Evolutionary conservation across 2,329 filamentous ascomycete species (phyloP), one percentile per base, ranked within the genome.

Genomic region (Botryotinia calthae): DNA sequence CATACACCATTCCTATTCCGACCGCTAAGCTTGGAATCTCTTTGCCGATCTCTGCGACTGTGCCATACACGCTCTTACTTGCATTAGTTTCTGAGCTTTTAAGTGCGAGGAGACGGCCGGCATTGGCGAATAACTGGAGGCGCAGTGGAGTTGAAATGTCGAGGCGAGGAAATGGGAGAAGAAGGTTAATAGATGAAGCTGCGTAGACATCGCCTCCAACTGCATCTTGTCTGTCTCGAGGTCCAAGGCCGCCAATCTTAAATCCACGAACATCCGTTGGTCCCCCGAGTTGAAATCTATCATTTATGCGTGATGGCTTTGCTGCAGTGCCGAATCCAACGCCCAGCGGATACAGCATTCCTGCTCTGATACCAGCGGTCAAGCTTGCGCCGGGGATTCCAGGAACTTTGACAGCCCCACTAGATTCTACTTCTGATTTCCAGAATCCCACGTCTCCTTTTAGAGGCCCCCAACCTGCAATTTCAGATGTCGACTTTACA

Each of bases 201-300:
- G 95, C 93, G 81, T 95, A 98, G 18, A 97, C 84, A 81, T 99
- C 96, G 37, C 96, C 96, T 20, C 96, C 96, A 0, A 97, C 89
- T 0, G 95, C 90, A 82, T 99, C 95, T 28, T 85, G 82, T 1
- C 94, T 93, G 79, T 98, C 95, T 75, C 92, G 91, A 6, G 96
- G 95, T 14, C 96, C 96, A 9, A 99, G 87, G 1, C 96, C 96
- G 31, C 91, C 93, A 34, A 97, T 88, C 73, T 94, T 91, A 86
- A 99, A 99, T 2, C 96, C 96, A 72, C 96, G 93, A 22, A 99
- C 93, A 80, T 97, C 95, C 4, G 94, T 97, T 5, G 96, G 95
- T 0, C 96, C 96, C 61, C 96, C 96, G 46, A 99, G 92, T 79
- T 94, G 90, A 84, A 99, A 99, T 62, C 96, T 93, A 82, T 99